A percentile compares a stretch with the other conserved stretches of the same genome.
Evolutionary conservation across 2,329 filamentous ascomycete genomes (phyloP).

Genomic region (Simplicillium sp.): DNA sequence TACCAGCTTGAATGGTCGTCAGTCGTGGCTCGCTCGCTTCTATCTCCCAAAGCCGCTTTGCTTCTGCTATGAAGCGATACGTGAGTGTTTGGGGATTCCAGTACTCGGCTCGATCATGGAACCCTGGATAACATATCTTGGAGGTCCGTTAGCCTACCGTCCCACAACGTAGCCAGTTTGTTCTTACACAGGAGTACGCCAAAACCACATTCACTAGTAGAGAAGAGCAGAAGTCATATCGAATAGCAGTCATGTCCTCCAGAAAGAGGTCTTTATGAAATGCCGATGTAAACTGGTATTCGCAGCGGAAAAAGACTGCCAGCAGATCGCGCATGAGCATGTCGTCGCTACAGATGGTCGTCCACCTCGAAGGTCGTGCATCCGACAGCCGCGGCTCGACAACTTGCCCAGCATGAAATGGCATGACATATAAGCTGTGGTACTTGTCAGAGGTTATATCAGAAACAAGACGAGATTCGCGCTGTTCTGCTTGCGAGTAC

Average conservation of each 20-base stretch:
- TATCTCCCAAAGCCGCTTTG: conserved; percentile 26
- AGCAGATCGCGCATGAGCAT: conserved; percentile 22
- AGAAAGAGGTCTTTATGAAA: conserved; percentile 30
- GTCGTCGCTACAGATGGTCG: conserved; percentile 15
- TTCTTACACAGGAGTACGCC: conserved; percentile 23
- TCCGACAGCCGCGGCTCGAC: too few species aligned
- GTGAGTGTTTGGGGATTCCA: conserved; percentile 23
- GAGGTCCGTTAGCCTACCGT: too few species aligned
- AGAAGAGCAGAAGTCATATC: conserved; percentile 24
- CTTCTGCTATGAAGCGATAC: conserved; percentile 27
- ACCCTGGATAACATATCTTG: conserved; percentile 17
- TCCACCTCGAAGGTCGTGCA: too few species aligned
- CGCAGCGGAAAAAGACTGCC: conserved; percentile 16
- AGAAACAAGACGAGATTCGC: too few species aligned
- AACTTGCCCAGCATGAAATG: too few species aligned
- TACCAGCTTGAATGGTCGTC: conserved; percentile 25
- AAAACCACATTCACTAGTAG: conserved; percentile 28
- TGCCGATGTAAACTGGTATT: conserved; percentile 23
- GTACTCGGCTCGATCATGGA: conserved; percentile 20
- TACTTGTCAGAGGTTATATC: too few species aligned
- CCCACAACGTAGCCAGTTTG: too few species aligned
- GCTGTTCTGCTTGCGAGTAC: too few species aligned
- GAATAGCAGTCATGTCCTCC: conserved; percentile 22
- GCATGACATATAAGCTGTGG: too few species aligned
- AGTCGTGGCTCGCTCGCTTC: conserved; percentile 17